A percentile compares a stretch with the other conserved stretches of the same genome.
These are phyloP conservation scores for Colletotrichum karsti DNA, from an alignment of 2,329 filamentous ascomycete species.

Conservation along the genomic window DNA sequence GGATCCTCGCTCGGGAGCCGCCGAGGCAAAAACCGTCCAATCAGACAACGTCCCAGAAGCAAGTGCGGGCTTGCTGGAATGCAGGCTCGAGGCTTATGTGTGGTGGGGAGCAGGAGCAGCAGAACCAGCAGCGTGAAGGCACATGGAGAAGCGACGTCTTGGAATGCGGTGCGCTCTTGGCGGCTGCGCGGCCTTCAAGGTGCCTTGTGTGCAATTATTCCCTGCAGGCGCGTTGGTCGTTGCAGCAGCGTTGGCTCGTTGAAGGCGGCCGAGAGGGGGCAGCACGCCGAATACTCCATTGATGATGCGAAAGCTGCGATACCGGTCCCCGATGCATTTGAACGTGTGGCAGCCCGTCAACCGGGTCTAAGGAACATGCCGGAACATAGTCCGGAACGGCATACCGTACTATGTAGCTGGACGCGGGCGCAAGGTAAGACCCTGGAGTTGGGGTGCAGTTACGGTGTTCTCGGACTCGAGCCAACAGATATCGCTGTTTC, in stretches of 20 bases:
- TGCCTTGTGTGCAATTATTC: neutral
- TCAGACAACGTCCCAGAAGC: slow-evolving; percentile 35
- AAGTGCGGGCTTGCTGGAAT: slow-evolving; percentile 15
- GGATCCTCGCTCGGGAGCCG: slow-evolving; percentile 33
- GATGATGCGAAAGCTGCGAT: neutral
- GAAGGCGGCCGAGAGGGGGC: neutral
- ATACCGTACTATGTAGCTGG: too few species aligned
- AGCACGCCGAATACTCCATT: neutral
- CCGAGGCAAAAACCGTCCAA: slow-evolving; percentile 37
- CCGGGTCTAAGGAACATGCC: slow-evolving; percentile 13
- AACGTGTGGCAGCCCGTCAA: slow-evolving; percentile 3
- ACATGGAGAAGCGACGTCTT: neutral
- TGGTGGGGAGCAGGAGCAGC: slow-evolving; percentile 6
- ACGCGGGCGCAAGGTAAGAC: neutral
- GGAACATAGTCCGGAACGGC: neutral
- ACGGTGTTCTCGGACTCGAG: neutral
- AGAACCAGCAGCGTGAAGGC: neutral
- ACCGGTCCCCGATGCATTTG: neutral
- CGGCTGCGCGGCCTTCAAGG: slow-evolving; percentile 6
- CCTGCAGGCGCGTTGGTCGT: slow-evolving; percentile 3
- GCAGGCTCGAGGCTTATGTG: slow-evolving; percentile 23
- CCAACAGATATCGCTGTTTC: neutral
- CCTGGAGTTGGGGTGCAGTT: slow-evolving; percentile 6
- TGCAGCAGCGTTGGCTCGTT: neutral
- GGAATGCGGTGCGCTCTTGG: slow-evolving; percentile 18